Conservation (phyloP, 108 stramenopile species). For the Pelagomonas calceolata region DNA sequence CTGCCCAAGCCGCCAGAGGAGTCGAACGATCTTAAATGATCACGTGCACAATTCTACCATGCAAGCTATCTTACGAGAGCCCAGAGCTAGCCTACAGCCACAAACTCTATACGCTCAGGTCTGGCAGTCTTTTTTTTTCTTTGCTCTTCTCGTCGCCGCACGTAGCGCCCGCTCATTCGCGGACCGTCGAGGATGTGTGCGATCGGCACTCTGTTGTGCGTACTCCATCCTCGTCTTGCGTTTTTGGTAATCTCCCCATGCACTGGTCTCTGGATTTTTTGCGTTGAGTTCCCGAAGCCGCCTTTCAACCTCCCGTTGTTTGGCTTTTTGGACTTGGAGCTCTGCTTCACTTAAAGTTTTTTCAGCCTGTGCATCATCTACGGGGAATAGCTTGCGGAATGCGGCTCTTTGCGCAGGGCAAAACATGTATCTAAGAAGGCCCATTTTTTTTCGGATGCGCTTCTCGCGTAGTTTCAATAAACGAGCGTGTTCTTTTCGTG, state of each 20-base stretch:
- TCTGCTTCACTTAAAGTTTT: not conserved
- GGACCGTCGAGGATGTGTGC: not conserved
- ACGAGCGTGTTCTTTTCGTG: constrained; percentile 8
- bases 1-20: no score
- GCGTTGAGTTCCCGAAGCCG: constrained; percentile 1
- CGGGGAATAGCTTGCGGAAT: constrained; percentile 5
- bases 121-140: no score
- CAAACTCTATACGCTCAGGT: no score
- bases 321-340: not conserved
- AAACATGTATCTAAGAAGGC: constrained; percentile 5
- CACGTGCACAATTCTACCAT: no score
- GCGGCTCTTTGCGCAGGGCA: constrained; percentile 5
- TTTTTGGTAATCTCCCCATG: constrained; percentile 6
- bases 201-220: not conserved
- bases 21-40: no score
- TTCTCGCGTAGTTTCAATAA: constrained; percentile 11
- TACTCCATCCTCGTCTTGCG: constrained; percentile 1
- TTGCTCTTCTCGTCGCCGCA: not conserved
- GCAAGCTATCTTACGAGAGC: no score
- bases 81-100: no score
- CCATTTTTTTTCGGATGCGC: constrained; percentile 22
- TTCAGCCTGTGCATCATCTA: not conserved
- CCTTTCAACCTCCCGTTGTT: not conserved
- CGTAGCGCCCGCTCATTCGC: not conserved
- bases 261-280: constrained; percentile 7